Conservation (phyloP, 2,329 filamentous ascomycete genomes). For the Alternaria solani region DNA sequence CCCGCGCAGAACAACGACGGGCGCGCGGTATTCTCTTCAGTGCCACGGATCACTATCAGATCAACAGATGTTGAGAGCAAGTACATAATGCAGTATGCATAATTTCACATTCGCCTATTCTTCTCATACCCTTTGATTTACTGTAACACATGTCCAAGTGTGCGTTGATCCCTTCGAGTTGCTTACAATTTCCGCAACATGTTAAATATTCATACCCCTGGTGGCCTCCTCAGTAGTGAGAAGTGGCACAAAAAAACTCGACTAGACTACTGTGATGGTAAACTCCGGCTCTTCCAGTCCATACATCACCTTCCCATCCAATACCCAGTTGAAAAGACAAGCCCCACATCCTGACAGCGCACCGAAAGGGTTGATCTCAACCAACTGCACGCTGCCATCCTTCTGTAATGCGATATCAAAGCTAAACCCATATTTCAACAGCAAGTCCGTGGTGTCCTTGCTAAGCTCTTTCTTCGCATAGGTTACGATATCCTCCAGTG, state of each 20-base stretch:
- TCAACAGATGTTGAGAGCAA: background rate
- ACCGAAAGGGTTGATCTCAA: slow-evolving; percentile 59
- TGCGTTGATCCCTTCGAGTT: background rate
- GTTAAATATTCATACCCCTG: background rate
- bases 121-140: slow-evolving; percentile 9
- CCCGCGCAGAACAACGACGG: too few relatives aligned
- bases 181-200: background rate
- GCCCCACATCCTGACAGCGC: slow-evolving; percentile 55
- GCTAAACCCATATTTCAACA: slow-evolving; percentile 53
- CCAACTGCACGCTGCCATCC: slow-evolving; percentile 38
- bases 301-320: slow-evolving; percentile 51
- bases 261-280: background rate
- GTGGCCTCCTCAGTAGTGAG: background rate
- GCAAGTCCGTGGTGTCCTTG: slow-evolving; percentile 24
- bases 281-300: slow-evolving; percentile 31
- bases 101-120: background rate
- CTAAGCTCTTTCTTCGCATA: slow-evolving; percentile 4
- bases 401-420: slow-evolving; percentile 56
- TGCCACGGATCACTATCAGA: too few relatives aligned
- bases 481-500: slow-evolving; percentile 5
- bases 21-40: too few relatives aligned
- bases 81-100: background rate
- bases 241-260: background rate
- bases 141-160: too few relatives aligned
- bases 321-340: slow-evolving; percentile 58